Conservation (phyloP, 148 eudicot genomes). For the Chenopodium quinoa region DNA sequence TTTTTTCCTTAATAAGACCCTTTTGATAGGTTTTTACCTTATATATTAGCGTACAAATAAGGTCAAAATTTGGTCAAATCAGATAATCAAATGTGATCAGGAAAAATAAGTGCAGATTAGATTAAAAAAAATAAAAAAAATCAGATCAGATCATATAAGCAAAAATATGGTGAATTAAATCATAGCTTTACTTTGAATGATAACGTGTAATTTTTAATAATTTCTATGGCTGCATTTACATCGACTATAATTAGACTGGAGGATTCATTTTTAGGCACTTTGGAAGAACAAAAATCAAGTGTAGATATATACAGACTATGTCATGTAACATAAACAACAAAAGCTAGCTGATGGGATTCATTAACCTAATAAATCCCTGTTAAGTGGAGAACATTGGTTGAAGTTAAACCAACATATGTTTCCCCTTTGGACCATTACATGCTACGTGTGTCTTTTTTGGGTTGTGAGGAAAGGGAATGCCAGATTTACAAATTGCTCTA, state of each 20-base stretch:
- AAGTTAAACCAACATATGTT: not conserved
- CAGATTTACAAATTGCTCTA: not conserved
- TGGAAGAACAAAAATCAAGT: not conserved
- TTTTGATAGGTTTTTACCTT: too few species aligned
- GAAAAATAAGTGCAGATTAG: too few species aligned
- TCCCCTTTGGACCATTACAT: not conserved
- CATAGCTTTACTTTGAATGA: not conserved
- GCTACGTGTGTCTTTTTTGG: not conserved
- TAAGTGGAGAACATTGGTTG: not conserved
- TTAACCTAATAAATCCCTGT: not conserved
- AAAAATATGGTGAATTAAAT: too few species aligned
- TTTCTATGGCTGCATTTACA: not conserved
- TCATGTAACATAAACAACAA: not conserved
- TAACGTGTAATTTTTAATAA: not conserved
- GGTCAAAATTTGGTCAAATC: too few species aligned
- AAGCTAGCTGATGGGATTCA: not conserved
- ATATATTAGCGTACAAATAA: too few species aligned
- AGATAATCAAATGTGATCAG: too few species aligned
- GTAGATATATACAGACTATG: not conserved
- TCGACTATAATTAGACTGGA: conserved; percentile 6
- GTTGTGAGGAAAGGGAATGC: not conserved
- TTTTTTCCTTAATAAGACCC: too few species aligned
- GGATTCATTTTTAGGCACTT: not conserved
- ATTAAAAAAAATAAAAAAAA: too few species aligned
- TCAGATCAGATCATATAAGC: too few species aligned